Conservation (phyloP, 225 moss, liverwort and hornwort species). For the Anthoceros angustus region DNA sequence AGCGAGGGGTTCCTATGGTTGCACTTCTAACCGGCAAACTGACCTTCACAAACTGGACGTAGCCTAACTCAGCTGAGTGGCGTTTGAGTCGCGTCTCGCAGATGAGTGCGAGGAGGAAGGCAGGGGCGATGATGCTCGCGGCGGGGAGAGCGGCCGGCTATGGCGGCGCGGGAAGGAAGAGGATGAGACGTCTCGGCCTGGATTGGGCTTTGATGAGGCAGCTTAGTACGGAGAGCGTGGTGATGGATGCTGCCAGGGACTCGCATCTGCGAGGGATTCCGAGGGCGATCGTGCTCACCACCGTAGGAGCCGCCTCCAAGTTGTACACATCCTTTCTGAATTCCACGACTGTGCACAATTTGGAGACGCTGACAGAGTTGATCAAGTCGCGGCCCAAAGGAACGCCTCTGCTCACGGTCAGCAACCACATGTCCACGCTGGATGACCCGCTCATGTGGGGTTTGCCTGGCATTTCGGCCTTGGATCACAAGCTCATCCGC, state of each 20-base stretch:
- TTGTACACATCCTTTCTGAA: constrained; percentile 20
- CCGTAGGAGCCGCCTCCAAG: constrained; percentile 49
- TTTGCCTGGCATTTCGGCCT: constrained; percentile 49
- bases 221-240: constrained; percentile 9
- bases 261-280: constrained; percentile 65
- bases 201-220: neutral
- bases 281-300: constrained; percentile 45
- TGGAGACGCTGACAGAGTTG: constrained; percentile 51
- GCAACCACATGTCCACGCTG: constrained; percentile 95
- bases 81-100: too few relatives aligned
- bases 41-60: too few relatives aligned
- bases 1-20: too few relatives aligned
- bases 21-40: too few relatives aligned
- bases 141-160: too few relatives aligned
- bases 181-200: neutral
- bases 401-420: constrained; percentile 82
- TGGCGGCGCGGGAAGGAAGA: too few relatives aligned
- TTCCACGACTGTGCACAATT: constrained; percentile 38
- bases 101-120: too few relatives aligned
- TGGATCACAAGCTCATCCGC: constrained; percentile 48
- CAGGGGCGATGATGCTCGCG: too few relatives aligned
- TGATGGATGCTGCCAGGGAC: constrained; percentile 33
- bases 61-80: too few relatives aligned
- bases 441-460: constrained; percentile 99
- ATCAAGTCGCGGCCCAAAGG: constrained; percentile 71